These are phyloP conservation scores for Candida sanyaensis DNA, from an alignment of 1,139 yeast species.

Conservation along the genomic window DNA sequence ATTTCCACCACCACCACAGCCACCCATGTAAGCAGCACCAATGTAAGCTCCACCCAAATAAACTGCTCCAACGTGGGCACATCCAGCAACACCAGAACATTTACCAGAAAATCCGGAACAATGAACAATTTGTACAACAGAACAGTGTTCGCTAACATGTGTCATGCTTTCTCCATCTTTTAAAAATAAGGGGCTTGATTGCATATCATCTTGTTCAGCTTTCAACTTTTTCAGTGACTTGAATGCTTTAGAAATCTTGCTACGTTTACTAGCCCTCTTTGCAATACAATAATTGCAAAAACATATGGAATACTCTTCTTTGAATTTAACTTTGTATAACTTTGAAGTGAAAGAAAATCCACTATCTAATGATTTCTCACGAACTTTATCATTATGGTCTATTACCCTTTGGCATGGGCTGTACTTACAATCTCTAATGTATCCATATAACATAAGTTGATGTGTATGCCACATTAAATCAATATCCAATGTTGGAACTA, in stretches of 20 bases:
- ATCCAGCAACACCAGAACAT: background rate
- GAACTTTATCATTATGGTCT: conserved; percentile 17
- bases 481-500: conserved; percentile 40
- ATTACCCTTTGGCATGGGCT: conserved; percentile 11
- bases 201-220: background rate
- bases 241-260: background rate
- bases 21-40: background rate
- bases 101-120: background rate
- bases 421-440: conserved; percentile 21
- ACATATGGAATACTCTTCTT: conserved; percentile 16
- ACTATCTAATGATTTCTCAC: conserved; percentile 9
- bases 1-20: background rate
- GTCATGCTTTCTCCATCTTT: background rate
- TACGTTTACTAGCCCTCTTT: background rate
- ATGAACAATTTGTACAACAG: background rate
- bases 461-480: conserved; percentile 45
- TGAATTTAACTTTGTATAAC: conserved; percentile 11
- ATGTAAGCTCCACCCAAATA: background rate
- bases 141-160: background rate
- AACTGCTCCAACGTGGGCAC: background rate
- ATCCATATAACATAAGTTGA: conserved; percentile 26
- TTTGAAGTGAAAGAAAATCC: conserved; percentile 16
- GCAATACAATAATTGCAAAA: conserved; percentile 16
- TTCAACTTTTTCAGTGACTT: background rate
- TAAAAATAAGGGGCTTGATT: background rate